These are phyloP conservation scores for Novymonas esmeraldas DNA, from an alignment of 208 protist species.

Conservation along the genomic window DNA sequence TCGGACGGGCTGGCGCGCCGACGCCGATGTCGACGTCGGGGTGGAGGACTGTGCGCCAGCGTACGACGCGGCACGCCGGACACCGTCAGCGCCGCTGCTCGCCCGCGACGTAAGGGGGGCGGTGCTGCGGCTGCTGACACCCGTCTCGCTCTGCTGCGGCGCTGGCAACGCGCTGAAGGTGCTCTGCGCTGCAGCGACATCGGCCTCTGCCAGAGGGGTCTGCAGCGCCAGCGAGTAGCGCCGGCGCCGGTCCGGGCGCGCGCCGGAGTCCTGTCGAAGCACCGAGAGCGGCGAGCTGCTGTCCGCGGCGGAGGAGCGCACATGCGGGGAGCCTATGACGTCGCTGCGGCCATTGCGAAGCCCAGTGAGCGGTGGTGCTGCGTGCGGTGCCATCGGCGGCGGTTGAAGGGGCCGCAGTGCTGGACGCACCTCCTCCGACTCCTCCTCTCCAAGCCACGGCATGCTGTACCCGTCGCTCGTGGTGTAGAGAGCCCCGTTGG, in stretches of 20 bases:
- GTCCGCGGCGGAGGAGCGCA: not conserved
- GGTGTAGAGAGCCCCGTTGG: too few species aligned
- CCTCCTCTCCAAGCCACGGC: not conserved
- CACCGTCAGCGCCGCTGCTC: too few species aligned
- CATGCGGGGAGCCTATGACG: not conserved
- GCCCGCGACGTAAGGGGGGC: too few species aligned
- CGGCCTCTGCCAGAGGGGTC: conserved; percentile 11
- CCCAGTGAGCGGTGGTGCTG: not conserved
- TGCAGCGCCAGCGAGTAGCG: conserved; percentile 32
- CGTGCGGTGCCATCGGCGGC: not conserved
- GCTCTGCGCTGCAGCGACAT: not conserved
- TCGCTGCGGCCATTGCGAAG: not conserved
- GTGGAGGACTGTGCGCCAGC: too few species aligned
- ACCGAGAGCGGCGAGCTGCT: not conserved
- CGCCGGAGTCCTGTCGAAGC: not conserved
- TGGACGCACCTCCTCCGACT: not conserved
- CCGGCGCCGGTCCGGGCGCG: conserved; percentile 9
- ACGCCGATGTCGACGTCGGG: too few species aligned
- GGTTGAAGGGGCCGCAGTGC: not conserved
- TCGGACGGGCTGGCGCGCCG: too few species aligned
- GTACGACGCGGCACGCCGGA: too few species aligned
- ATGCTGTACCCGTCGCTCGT: not conserved
- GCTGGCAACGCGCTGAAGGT: not conserved
- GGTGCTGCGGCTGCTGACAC: not conserved
- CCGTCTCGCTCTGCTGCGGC: conserved; percentile 5